These are phyloP conservation scores for Ambrosiella cleistominuta DNA, from an alignment of 2,329 filamentous ascomycete species.

Conservation along the genomic window DNA sequence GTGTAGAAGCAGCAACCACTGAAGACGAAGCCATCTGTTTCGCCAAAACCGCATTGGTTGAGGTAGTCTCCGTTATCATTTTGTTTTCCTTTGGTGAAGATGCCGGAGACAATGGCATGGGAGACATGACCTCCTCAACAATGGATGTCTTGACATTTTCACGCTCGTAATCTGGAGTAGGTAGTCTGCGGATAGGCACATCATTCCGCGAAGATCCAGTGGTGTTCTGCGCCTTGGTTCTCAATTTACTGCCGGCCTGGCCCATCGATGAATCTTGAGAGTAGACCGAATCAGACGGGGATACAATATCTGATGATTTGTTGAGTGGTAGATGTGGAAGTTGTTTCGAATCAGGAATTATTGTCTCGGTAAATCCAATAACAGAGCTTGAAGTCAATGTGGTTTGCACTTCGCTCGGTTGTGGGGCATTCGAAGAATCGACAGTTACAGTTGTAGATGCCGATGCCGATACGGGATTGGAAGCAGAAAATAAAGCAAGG, in stretches of 20 bases:
- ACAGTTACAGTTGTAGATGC: not conserved
- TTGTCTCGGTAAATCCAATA: slow-evolving; percentile 14
- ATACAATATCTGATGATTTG: not conserved
- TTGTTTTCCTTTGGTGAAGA: slow-evolving; percentile 21
- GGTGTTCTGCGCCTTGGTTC: slow-evolving; percentile 4
- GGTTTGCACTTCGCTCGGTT: not conserved
- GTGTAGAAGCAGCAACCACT: slow-evolving; percentile 5
- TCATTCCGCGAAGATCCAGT: slow-evolving; percentile 11
- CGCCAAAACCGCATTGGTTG: slow-evolving; percentile 3
- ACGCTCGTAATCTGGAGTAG: slow-evolving; percentile 32
- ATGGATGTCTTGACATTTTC: slow-evolving; percentile 24
- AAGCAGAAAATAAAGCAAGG: slow-evolving; percentile 17
- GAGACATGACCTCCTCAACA: slow-evolving; percentile 23
- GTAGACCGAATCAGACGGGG: not conserved
- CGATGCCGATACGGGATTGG: not conserved
- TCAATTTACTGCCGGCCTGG: slow-evolving; percentile 5
- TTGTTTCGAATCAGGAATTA: slow-evolving; percentile 16
- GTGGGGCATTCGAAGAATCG: not conserved
- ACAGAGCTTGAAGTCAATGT: not conserved
- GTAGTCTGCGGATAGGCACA: slow-evolving; percentile 22
- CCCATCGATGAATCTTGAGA: slow-evolving; percentile 3
- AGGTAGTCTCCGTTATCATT: slow-evolving; percentile 11
- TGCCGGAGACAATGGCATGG: slow-evolving; percentile 28
- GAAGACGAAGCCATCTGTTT: not conserved
- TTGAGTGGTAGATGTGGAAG: slow-evolving; percentile 11